Evolutionary conservation across 306 rosid genomes (phyloP).

Genomic region (Bauhinia variegata): DNA sequence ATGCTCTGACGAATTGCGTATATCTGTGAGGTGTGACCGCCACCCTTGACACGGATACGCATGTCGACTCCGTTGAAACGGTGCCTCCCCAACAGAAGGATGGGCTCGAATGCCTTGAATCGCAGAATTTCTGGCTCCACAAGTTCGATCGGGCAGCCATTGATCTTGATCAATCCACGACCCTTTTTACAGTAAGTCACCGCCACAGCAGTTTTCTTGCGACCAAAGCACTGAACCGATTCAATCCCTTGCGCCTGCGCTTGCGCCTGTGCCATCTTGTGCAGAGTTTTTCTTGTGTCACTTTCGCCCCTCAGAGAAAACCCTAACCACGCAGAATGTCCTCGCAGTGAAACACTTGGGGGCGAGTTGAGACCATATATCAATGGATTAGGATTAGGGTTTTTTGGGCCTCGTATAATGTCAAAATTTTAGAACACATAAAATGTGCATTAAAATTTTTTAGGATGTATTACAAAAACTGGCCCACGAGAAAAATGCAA

Average conservation of each 20-base stretch:
- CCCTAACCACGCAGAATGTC: background rate
- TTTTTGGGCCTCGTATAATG: no score
- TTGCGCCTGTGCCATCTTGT: constrained; percentile 34
- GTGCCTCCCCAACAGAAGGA: constrained; percentile 56
- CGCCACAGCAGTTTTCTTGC: constrained; percentile 65
- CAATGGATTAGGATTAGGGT: no score
- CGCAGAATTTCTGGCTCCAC: constrained; percentile 63
- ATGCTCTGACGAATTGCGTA: constrained; percentile 65
- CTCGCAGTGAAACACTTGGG: no score
- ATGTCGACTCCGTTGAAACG: constrained; percentile 56
- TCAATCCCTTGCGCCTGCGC: constrained; percentile 39
- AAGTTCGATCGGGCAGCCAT: constrained; percentile 62
- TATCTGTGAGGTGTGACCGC: constrained; percentile 64
- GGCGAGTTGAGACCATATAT: no score
- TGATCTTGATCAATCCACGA: constrained; percentile 56
- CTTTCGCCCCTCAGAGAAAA: background rate
- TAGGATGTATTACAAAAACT: no score
- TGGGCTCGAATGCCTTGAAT: constrained; percentile 62
- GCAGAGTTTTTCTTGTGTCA: no score
- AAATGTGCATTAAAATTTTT: no score
- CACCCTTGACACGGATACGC: constrained; percentile 62
- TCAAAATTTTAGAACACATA: no score
- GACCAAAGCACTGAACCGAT: constrained; percentile 61
- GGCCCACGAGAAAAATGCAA: no score
- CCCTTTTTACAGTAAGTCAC: constrained; percentile 66